Conservation (phyloP, 2,329 filamentous ascomycete genomes). For the Diaporthe vexans region DNA sequence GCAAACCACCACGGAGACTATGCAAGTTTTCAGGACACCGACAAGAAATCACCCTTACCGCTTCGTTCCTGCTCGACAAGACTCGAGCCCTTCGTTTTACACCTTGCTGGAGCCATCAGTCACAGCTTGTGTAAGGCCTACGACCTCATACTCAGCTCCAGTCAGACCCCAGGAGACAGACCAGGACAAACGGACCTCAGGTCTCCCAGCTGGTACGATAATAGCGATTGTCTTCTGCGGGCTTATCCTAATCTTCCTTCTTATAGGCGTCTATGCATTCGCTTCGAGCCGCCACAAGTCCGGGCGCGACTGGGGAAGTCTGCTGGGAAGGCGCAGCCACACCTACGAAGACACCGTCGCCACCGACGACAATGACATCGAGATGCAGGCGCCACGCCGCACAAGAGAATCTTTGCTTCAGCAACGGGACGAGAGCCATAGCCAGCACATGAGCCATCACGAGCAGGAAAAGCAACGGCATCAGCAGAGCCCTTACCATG, state of each 20-base stretch:
- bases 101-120: neutral
- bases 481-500: neutral
- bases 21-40: neutral
- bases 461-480: neutral
- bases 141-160: neutral
- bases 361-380: neutral
- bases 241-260: slow-evolving; percentile 5
- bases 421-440: neutral
- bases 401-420: neutral
- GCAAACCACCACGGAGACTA: neutral
- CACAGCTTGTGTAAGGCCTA: neutral
- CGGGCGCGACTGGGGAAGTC: neutral
- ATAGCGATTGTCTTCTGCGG: slow-evolving; percentile 4
- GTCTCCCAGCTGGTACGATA: slow-evolving; percentile 18
- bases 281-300: neutral
- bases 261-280: slow-evolving; percentile 16
- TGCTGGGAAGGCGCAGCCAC: neutral
- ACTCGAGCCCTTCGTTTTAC: neutral
- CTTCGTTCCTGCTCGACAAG: neutral
- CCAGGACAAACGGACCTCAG: neutral
- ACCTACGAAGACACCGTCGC: neutral
- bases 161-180: neutral
- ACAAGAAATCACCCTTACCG: neutral
- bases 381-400: slow-evolving; percentile 12
- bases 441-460: neutral